phyloP scores from a whole-genome alignment of 306 rosid genomes.

The Spatholobus suberectus region DNA sequence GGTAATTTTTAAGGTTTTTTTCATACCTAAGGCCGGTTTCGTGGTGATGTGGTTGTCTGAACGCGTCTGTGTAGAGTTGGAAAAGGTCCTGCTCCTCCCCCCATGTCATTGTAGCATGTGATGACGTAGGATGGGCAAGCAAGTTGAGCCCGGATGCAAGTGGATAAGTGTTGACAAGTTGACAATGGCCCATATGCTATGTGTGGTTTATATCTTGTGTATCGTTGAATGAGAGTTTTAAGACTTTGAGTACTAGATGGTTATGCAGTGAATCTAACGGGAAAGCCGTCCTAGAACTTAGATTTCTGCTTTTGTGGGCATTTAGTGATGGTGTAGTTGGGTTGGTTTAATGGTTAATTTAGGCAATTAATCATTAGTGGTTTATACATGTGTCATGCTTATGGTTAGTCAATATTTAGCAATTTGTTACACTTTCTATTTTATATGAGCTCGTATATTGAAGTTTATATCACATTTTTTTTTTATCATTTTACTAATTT shows the following conservation, averaged over 20 bases:
- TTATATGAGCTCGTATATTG: background rate
- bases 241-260: background rate
- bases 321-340: background rate
- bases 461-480: background rate
- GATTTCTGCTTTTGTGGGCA: background rate
- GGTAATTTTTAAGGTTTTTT: constrained; percentile 6
- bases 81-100: constrained; percentile 42
- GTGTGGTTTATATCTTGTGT: background rate
- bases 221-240: background rate
- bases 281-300: background rate
- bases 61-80: constrained; percentile 47
- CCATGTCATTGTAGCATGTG: constrained; percentile 27
- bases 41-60: constrained; percentile 58
- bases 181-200: background rate
- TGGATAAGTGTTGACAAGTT: constrained; percentile 33
- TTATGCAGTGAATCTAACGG: background rate
- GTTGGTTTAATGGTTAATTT: background rate
- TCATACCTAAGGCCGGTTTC: constrained; percentile 60
- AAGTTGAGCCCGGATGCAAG: background rate
- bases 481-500: background rate
- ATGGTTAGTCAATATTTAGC: background rate
- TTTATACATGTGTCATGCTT: background rate
- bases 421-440: background rate
- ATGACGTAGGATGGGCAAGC: constrained; percentile 26
- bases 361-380: background rate